phyloP scores from a whole-genome alignment of 176 grass and related monocot species.

The Lolium rigidum region DNA sequence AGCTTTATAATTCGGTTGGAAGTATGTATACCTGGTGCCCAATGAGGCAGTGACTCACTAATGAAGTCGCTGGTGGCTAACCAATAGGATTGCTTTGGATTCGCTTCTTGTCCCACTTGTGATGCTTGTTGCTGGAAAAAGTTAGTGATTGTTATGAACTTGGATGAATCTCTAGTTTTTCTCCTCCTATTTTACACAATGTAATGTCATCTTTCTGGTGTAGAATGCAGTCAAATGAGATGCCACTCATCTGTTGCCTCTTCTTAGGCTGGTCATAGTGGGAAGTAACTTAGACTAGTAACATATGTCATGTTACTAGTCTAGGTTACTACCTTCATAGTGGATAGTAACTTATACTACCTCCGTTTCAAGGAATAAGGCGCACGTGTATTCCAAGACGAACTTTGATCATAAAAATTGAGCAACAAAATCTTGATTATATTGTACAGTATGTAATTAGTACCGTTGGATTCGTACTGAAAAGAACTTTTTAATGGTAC shows the following conservation, averaged over 20 bases:
- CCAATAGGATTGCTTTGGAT: neutral
- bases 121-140: neutral
- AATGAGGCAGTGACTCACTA: neutral
- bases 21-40: neutral
- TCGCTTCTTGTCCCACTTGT: neutral
- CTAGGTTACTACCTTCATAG: too few species aligned
- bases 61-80: neutral
- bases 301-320: too few species aligned
- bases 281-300: too few species aligned
- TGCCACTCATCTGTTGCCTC: neutral
- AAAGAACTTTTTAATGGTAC: too few species aligned
- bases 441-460: too few species aligned
- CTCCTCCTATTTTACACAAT: neutral
- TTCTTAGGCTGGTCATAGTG: too few species aligned
- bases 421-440: too few species aligned
- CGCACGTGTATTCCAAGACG: too few species aligned
- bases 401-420: too few species aligned
- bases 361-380: too few species aligned
- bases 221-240: neutral
- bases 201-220: neutral
- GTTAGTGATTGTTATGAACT: neutral
- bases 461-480: too few species aligned
- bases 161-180: neutral
- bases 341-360: too few species aligned
- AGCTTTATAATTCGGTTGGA: neutral